Evolutionary conservation across 495 filamentous ascomycete species (phyloP).

Genomic region (Trichoderma parareesei): DNA sequence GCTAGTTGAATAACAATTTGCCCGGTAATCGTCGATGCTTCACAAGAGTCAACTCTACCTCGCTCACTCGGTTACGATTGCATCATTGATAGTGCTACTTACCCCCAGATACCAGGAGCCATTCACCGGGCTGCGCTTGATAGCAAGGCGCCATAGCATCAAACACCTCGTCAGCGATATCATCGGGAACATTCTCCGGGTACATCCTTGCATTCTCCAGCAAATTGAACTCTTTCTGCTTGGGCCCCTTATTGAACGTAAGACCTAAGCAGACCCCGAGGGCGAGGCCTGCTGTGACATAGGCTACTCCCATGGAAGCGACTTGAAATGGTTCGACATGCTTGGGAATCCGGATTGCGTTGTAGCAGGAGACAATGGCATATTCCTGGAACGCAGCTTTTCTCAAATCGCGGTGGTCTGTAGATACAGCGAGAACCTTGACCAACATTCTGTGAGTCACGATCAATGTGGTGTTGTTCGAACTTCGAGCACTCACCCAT

Average conservation of each 20-base stretch:
- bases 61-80: neutral
- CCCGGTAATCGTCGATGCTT: constrained; percentile 49
- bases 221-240: neutral
- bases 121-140: constrained; percentile 41
- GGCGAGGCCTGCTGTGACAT: constrained; percentile 49
- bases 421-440: constrained; percentile 52
- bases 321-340: constrained; percentile 39
- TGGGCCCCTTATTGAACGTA: neutral
- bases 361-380: constrained; percentile 52
- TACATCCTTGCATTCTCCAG: constrained; percentile 2
- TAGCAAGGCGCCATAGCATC: constrained; percentile 13
- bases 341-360: constrained; percentile 50
- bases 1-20: constrained; percentile 46
- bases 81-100: constrained; percentile 16
- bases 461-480: neutral
- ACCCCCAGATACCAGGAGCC: constrained; percentile 58
- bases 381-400: constrained; percentile 66
- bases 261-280: constrained; percentile 43
- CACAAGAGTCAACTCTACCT: neutral
- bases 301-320: constrained; percentile 56
- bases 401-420: constrained; percentile 61
- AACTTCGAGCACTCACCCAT: neutral
- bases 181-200: constrained; percentile 2
- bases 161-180: neutral
- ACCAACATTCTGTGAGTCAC: neutral